Percentiles rank a stretch among this genome's conserved stretches.
Conservation (phyloP, 257 asterid species). For the Mitragyna speciosa region DNA sequence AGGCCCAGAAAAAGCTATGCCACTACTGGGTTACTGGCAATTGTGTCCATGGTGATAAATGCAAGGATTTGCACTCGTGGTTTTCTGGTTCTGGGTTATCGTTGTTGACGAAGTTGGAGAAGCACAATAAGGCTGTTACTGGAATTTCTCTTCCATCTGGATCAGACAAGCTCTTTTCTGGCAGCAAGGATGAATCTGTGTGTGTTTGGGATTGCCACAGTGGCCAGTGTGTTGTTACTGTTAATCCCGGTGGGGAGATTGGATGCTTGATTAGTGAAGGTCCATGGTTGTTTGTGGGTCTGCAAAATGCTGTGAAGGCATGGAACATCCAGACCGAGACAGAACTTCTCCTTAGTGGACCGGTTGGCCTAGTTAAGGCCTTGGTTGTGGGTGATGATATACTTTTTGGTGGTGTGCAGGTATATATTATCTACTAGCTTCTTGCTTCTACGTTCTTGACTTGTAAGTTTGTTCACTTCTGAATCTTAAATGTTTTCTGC, state of each 20-base stretch:
- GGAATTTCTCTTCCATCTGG: background rate
- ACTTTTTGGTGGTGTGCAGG: conserved; percentile 67
- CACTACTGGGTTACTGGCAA: background rate
- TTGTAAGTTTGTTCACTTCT: no score
- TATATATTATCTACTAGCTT: conserved; percentile 1
- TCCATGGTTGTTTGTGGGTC: conserved; percentile 59
- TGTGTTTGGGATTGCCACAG: background rate
- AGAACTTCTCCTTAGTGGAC: conserved; percentile 35
- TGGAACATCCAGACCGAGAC: conserved; percentile 43
- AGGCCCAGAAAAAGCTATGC: conserved; percentile 19
- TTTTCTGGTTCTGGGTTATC: conserved; percentile 29
- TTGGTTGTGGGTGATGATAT: conserved; percentile 35
- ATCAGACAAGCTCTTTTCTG: background rate
- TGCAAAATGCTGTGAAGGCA: conserved; percentile 47
- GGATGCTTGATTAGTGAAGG: conserved; percentile 55
- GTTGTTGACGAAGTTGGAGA: conserved; percentile 45
- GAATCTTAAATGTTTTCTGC: no score
- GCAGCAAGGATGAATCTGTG: background rate
- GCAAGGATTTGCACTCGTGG: conserved; percentile 11
- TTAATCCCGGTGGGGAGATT: conserved; percentile 31
- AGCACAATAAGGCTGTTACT: conserved; percentile 45
- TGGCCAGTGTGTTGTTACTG: conserved; percentile 32
- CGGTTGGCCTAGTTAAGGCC: conserved; percentile 48
- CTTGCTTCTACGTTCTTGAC: no score
- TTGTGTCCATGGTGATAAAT: conserved; percentile 14